A percentile compares a stretch with the other conserved stretches of the same genome.
Evolutionary conservation across 345 rosid genomes (phyloP).

Genomic region (Rhizophora apiculata): DNA sequence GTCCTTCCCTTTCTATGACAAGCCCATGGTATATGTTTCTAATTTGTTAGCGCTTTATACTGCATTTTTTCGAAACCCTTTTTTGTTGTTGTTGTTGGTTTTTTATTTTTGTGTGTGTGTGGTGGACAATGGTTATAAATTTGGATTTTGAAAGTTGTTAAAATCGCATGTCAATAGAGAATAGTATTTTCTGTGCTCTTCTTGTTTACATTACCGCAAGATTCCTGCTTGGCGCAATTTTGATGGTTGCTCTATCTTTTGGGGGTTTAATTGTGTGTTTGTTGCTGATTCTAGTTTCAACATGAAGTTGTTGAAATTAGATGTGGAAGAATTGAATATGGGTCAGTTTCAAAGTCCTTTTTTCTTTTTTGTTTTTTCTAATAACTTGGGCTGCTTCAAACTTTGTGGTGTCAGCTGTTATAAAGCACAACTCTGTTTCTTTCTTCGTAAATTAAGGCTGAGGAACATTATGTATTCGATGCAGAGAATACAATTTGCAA

Average conservation of each 20-base stretch:
- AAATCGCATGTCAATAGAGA: no score
- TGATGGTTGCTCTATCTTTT: no score
- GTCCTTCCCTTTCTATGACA: conserved; percentile 88
- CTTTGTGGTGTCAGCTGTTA: neutral
- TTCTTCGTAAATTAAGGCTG: neutral
- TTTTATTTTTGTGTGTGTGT: neutral
- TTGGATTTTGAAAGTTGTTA: neutral
- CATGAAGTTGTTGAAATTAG: no score
- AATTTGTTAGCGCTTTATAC: no score
- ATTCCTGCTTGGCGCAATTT: no score
- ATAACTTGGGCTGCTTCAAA: neutral
- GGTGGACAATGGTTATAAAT: neutral
- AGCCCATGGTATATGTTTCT: conserved; percentile 58
- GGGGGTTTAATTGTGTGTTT: no score
- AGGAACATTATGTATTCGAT: conserved; percentile 3
- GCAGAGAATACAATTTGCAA: conserved; percentile 93
- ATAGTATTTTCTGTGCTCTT: no score
- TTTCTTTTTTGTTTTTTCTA: no score
- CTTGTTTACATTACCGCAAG: no score
- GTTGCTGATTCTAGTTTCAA: neutral
- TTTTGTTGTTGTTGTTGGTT: neutral
- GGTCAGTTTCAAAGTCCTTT: no score
- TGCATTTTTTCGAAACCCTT: no score
- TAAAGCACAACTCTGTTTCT: neutral
- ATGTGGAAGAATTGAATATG: no score